Base-by-base conservation (phyloP, 2,329 filamentous ascomycete species). In the Helotiales sp. region DNA sequence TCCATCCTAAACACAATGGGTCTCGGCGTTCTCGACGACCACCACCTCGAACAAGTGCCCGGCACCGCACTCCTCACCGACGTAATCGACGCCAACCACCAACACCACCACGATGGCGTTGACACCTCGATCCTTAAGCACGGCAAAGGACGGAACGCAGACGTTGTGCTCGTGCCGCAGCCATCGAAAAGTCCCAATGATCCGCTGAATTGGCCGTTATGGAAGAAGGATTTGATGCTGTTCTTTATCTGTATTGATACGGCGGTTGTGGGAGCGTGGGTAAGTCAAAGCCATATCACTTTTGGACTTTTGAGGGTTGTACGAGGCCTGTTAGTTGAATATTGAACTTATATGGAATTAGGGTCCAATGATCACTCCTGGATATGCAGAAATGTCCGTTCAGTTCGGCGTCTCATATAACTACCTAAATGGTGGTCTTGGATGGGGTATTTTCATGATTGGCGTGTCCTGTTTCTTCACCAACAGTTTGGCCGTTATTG, bases 151-250 rank as follows among this genome's bases (percentile, higher is more conserved):
- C 60, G 49, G 20, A 55, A 70, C 45, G 45, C 70, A 2, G 45
- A 72, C 37, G 64, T 73, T 26, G 63, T 73, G 13, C 65, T 73
- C 11, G 65, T 63, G 10, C 79, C 83, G 15, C 83, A 84, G 69
- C 83, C 83, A 4, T 81, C 78, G 11, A 79, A 82, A 64, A 81
- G 80, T 40, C 82, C 82, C 0, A 84, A 84, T 67, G 83, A 85
- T 68, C 83, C 83, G 2, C 68, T 84, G 7, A 84, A 83, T 69
- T 85, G 83, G 83, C 78, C 79, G 40, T 69, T 65, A 24, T 78
- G 65, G 71, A 80, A 80, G 69, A 82, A 82, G 66, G 78, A 81
- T 69, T 65, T 78, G 2, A 79, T 80, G 66, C 65, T 80, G 11
- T 73, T 79, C 57, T 76, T 80, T 45, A 78, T 80, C 61, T 76